Evolutionary conservation across 2,329 filamentous ascomycete species (phyloP).

Genomic region (Diplodia intermedia): DNA sequence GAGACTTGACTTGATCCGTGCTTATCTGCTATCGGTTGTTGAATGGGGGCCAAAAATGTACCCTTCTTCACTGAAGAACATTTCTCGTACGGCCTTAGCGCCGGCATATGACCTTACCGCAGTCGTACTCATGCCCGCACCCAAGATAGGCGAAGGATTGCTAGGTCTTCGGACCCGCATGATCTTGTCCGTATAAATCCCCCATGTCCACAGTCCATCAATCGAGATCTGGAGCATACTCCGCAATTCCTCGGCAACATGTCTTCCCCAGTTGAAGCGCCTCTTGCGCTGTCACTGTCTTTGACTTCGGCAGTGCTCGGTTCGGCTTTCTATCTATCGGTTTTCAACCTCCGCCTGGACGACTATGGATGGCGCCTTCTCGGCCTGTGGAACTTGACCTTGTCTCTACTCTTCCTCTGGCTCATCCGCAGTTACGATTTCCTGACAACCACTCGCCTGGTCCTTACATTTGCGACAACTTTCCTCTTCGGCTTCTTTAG

Average conservation of each 20-base stretch:
- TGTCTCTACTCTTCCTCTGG: slow-evolving; percentile 5
- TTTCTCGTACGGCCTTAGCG: too few relatives aligned
- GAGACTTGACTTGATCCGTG: slow-evolving; percentile 3
- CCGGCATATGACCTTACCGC: background rate
- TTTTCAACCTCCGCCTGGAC: slow-evolving; percentile 16
- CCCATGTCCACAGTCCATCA: background rate
- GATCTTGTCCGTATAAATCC: slow-evolving; percentile 2
- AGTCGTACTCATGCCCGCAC: background rate
- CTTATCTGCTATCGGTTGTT: slow-evolving; percentile 1
- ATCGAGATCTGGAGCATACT: background rate
- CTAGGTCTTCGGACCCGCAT: background rate
- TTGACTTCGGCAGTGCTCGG: slow-evolving; percentile 18
- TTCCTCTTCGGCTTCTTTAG: slow-evolving; percentile 34
- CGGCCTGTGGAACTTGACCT: slow-evolving; percentile 21
- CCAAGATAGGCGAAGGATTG: background rate
- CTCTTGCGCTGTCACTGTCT: slow-evolving; percentile 15
- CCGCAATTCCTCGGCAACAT: background rate
- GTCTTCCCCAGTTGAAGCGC: slow-evolving; percentile 5
- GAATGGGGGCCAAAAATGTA: slow-evolving; percentile 10
- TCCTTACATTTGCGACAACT: slow-evolving; percentile 15
- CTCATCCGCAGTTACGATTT: slow-evolving; percentile 12
- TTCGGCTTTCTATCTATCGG: slow-evolving; percentile 3
- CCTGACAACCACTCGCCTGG: slow-evolving; percentile 3
- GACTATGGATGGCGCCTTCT: slow-evolving; percentile 23
- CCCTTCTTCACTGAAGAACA: background rate